Evolutionary conservation across 495 filamentous ascomycete genomes (phyloP), one percentile per base, ranked within the genome.

Genomic region (Elasticomyces elasticus): DNA sequence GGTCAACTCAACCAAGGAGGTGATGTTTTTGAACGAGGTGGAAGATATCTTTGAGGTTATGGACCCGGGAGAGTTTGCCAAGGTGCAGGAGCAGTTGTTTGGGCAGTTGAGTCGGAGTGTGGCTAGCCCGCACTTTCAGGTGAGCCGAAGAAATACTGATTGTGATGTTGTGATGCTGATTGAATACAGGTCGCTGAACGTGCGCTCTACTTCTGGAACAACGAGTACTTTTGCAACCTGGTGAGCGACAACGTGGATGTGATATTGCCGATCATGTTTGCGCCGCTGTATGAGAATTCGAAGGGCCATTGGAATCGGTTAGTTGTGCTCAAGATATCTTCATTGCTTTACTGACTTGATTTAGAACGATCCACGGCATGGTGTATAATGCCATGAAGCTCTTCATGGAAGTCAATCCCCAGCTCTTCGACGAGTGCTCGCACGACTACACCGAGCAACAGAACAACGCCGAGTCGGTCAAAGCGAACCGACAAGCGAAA

Each of bases 371-470:
- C 59, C 94, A 99, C 63, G 92, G 94, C 64, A 97, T 99, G 94
- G 92, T 99, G 17, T 99, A 97, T 67, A 99, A 97, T 65, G 92
- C 92, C 44, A 99, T 99, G 92, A 99, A 99, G 66, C 82, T 99
- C 41, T 99, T 99, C 71, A 99, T 99, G 92, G 92, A 99, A 69
- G 96, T 99, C 63, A 97, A 99, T 62, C 92, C 92, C 15, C 88
- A 94, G 64, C 83, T 99, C 23, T 99, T 99, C 65, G 92, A 99
- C 60, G 92, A 97, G 63, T 99, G 92, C 71, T 95, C 91, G 6
- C 89, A 94, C 62, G 89, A 95, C 55, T 99, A 97, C 66, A 91
- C 89, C n/a, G 92, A 97, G 66, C 82, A 89, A 57, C 91, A 97
- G 69, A 92, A 89, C 67, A 87, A 79, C 57, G 87, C 88, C 13